These are phyloP conservation scores for Sporodiniella umbellata DNA, from an alignment of 371 early-diverging fungal species.

Conservation along the genomic window DNA sequence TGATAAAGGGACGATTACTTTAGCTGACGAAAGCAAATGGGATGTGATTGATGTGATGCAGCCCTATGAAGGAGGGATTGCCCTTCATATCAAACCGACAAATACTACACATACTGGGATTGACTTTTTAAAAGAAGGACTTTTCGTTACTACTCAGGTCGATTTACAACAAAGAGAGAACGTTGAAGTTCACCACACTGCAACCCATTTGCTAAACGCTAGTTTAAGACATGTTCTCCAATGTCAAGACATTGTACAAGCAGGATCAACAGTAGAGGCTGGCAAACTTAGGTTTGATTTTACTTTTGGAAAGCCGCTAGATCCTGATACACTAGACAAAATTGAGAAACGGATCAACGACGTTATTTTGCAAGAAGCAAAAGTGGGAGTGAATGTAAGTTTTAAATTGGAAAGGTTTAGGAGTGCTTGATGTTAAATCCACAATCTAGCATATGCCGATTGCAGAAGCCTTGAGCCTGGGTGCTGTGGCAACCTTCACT, in stretches of 20 bases:
- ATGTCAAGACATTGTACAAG: constrained; percentile 61
- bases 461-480: constrained; percentile 57
- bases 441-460: constrained; percentile 53
- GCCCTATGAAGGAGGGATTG: constrained; percentile 55
- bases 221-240: constrained; percentile 61
- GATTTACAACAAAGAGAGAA: constrained; percentile 57
- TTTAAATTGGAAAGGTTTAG: too few relatives aligned
- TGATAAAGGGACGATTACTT: constrained; percentile 52
- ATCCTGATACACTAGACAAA: constrained; percentile 40
- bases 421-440: too few relatives aligned
- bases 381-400: constrained; percentile 40
- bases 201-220: constrained; percentile 74
- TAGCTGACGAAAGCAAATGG: constrained; percentile 51
- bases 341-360: constrained; percentile 66
- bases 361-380: constrained; percentile 38
- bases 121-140: constrained; percentile 44
- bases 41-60: constrained; percentile 49
- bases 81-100: constrained; percentile 21
- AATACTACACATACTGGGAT: constrained; percentile 20
- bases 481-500: constrained; percentile 66
- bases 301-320: constrained; percentile 59
- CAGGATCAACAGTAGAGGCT: constrained; percentile 70
- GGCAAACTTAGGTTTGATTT: constrained; percentile 72
- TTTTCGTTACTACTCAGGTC: constrained; percentile 43
- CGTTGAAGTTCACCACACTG: constrained; percentile 72